Percentiles rank a stretch among this genome's conserved stretches.
Conservation (phyloP, 352 stramenopile genomes). For the Pythium dissotocum region DNA sequence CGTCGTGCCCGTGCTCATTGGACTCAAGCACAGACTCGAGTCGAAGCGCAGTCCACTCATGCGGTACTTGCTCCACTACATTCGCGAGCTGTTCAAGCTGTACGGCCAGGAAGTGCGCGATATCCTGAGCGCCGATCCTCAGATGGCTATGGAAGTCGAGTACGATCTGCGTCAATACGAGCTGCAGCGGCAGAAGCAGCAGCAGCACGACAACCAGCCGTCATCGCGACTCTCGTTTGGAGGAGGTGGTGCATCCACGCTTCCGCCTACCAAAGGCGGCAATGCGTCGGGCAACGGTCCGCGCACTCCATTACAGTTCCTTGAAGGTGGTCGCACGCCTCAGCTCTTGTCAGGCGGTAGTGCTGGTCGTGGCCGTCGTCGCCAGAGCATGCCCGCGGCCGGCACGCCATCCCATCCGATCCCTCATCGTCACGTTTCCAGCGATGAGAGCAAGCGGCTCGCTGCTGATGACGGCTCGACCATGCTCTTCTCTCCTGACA, state of each 20-base stretch:
- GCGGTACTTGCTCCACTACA: slow-evolving; percentile 93
- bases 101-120: slow-evolving; percentile 94
- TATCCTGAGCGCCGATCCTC: slow-evolving; percentile 91
- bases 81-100: slow-evolving; percentile 92
- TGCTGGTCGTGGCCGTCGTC: slow-evolving; percentile 20
- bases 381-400: slow-evolving; percentile 48
- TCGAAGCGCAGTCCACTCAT: slow-evolving; percentile 92
- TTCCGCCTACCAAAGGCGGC: slow-evolving; percentile 22
- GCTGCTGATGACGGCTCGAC: slow-evolving; percentile 25
- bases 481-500: slow-evolving; percentile 60
- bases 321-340: slow-evolving; percentile 20
- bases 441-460: slow-evolving; percentile 34
- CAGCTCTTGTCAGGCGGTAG: slow-evolving; percentile 20
- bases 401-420: slow-evolving; percentile 43
- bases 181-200: slow-evolving; percentile 55
- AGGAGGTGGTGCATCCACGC: background rate
- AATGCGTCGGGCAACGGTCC: background rate
- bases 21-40: slow-evolving; percentile 95
- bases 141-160: slow-evolving; percentile 95
- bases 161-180: slow-evolving; percentile 92
- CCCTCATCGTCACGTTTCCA: slow-evolving; percentile 36
- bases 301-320: slow-evolving; percentile 22
- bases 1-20: slow-evolving; percentile 95
- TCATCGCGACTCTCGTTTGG: slow-evolving; percentile 24
- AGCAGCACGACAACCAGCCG: slow-evolving; percentile 37